These are phyloP conservation scores for Ceratocystis smalleyi DNA, from an alignment of 2,329 filamentous ascomycete genomes.

Conservation along the genomic window DNA sequence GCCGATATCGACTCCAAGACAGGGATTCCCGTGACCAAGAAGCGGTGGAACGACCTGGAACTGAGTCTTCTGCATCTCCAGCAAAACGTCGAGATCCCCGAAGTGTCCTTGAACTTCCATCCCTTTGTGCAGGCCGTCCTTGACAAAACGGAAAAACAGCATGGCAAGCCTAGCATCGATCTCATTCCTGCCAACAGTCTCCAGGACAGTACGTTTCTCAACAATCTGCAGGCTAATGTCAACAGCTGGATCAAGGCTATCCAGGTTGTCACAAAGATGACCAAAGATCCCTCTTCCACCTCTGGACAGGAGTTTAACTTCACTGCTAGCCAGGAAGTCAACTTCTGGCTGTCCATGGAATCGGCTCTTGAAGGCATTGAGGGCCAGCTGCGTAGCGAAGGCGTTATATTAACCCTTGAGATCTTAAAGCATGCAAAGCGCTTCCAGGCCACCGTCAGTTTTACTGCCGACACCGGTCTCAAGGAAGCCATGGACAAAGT, in stretches of 20 bases:
- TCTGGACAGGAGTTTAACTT: slow-evolving; percentile 34
- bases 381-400: slow-evolving; percentile 70
- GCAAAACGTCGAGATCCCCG: slow-evolving; percentile 95
- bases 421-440: slow-evolving; percentile 94
- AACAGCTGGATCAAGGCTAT: slow-evolving; percentile 99
- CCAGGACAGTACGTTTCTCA: slow-evolving; percentile 80
- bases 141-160: slow-evolving; percentile 55
- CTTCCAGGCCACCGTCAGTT: slow-evolving; percentile 94
- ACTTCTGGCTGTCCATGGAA: slow-evolving; percentile 98
- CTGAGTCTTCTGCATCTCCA: slow-evolving; percentile 80
- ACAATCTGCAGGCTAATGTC: slow-evolving; percentile 81
- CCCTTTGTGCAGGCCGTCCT: slow-evolving; percentile 75
- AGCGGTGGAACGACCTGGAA: slow-evolving; percentile 88
- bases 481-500: slow-evolving; percentile 94
- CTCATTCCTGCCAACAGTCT: slow-evolving; percentile 61
- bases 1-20: slow-evolving; percentile 82
- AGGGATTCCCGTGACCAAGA: slow-evolving; percentile 92
- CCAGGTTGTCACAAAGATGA: slow-evolving; percentile 87
- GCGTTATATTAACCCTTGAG: slow-evolving; percentile 79
- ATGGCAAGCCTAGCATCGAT: slow-evolving; percentile 58
- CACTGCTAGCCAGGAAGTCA: slow-evolving; percentile 92
- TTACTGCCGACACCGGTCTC: slow-evolving; percentile 85
- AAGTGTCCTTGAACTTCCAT: slow-evolving; percentile 74
- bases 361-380: slow-evolving; percentile 84
- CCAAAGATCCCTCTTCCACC: slow-evolving; percentile 58